Percentiles rank a stretch among this genome's conserved stretches.
These are phyloP conservation scores for Dichotomopilus funicola DNA, from an alignment of 2,329 filamentous ascomycete genomes.

Conservation along the genomic window DNA sequence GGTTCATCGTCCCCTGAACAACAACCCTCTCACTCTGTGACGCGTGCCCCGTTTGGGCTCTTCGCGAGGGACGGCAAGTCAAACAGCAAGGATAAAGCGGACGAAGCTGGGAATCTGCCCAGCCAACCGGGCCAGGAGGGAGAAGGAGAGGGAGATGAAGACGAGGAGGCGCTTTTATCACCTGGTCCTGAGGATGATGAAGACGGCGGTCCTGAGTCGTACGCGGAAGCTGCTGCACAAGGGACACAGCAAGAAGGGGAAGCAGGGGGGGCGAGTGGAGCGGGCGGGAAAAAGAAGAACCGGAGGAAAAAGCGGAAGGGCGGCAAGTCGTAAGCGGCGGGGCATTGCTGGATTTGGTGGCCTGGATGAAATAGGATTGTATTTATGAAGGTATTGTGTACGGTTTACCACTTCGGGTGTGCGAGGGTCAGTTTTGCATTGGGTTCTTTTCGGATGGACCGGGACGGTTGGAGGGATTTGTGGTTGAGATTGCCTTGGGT, in stretches of 20 bases:
- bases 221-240: constrained; percentile 3
- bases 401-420: background rate
- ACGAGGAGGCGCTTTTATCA: constrained; percentile 14
- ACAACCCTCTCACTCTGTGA: background rate
- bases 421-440: background rate
- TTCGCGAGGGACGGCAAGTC: constrained; percentile 8
- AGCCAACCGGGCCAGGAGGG: background rate
- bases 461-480: background rate
- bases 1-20: constrained; percentile 11
- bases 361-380: background rate
- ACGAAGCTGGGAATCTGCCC: background rate
- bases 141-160: constrained; percentile 12
- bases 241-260: background rate
- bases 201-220: background rate
- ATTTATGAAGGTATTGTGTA: background rate
- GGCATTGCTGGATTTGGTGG: constrained; percentile 9
- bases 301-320: constrained; percentile 25
- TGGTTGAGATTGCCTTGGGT: background rate
- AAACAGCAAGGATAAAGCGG: background rate
- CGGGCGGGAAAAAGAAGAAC: constrained; percentile 21
- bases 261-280: constrained; percentile 6
- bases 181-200: constrained; percentile 5
- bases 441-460: background rate
- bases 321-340: constrained; percentile 22
- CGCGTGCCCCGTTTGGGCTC: constrained; percentile 9